Base-by-base conservation (phyloP, 2,329 filamentous ascomycete species). In the Falciphora oryzae region DNA sequence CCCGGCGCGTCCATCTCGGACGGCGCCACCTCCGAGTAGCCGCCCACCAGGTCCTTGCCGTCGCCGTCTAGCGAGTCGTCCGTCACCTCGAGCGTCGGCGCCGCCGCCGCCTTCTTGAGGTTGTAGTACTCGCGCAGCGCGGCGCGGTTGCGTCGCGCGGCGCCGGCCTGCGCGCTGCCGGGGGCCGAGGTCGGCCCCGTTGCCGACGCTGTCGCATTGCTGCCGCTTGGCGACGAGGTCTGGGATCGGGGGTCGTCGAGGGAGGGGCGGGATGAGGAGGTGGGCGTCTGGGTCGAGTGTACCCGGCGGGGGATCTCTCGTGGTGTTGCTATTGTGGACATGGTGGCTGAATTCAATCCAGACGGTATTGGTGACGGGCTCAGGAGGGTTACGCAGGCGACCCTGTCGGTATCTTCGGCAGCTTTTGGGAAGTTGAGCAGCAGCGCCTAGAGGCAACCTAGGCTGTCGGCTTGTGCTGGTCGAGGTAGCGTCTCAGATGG, bases 51-150 rank as follows among this genome's bases (percentile, higher is more conserved):
- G 35, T 63, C 60, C 29, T 58, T 59, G 28, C 57, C 44, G 64
- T 79, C 75, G 53, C 74, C 73, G 66, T 70, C 72, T 29, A 70
- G 71, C 44, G 70, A 65, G 38, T 65, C 44, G 63, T 69, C 81
- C 67, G 76, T 85, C 71, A 76, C 79, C 71, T 79, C 77, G 60
- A 77, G 76, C 32, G 67, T 76, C 53, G 72, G 76, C 3, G 81
- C 71, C 27, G 75, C 63, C 13, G 70, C 64, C 22, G 72, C 70
- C 68, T 79, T 80, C 69, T 88, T 89, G 62, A 98, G 84, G 73
- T 95, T 95, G 79, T 98, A 98, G 81, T 97, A 98, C 73, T 97
- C 93, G 71, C 95, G 90, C 27, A 98, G 84, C 8, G 94, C 94
- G 65, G 90, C 87, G 68, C 94, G 90, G 78, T 96, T 96, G 67